These are phyloP conservation scores for Clonostachys chloroleuca DNA, from an alignment of 2,329 filamentous ascomycete species.

Conservation along the genomic window DNA sequence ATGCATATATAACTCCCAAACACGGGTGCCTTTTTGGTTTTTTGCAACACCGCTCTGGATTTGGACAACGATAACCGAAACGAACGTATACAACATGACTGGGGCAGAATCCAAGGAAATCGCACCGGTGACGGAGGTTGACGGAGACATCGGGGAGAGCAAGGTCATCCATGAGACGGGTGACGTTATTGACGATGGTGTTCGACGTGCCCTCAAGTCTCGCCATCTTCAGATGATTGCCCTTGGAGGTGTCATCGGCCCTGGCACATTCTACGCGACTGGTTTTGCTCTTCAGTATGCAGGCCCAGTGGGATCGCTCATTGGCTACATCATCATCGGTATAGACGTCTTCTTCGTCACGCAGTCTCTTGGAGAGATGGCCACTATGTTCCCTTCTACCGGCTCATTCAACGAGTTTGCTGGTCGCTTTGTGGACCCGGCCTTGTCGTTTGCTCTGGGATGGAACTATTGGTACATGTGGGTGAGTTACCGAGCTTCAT, in stretches of 20 bases:
- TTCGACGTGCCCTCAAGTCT: slow-evolving; percentile 66
- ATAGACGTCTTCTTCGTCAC: slow-evolving; percentile 47
- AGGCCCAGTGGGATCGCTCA: slow-evolving; percentile 67
- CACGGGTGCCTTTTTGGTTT: no score
- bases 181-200: slow-evolving; percentile 29
- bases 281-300: slow-evolving; percentile 65
- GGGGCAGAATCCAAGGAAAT: no score
- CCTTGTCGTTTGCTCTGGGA: slow-evolving; percentile 5
- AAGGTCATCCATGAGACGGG: neutral
- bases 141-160: neutral
- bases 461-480: slow-evolving; percentile 9
- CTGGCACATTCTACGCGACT: slow-evolving; percentile 67
- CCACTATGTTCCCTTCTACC: slow-evolving; percentile 4
- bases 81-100: no score
- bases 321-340: slow-evolving; percentile 70
- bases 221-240: slow-evolving; percentile 64
- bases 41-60: no score
- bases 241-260: slow-evolving; percentile 59
- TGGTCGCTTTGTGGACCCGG: slow-evolving; percentile 5
- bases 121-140: no score
- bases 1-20: no score
- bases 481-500: neutral
- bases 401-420: slow-evolving; percentile 7
- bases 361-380: slow-evolving; percentile 4
- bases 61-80: no score